phyloP scores from a whole-genome alignment of 768 basidiomycete genomes.

The Lanmaoa rubissima region DNA sequence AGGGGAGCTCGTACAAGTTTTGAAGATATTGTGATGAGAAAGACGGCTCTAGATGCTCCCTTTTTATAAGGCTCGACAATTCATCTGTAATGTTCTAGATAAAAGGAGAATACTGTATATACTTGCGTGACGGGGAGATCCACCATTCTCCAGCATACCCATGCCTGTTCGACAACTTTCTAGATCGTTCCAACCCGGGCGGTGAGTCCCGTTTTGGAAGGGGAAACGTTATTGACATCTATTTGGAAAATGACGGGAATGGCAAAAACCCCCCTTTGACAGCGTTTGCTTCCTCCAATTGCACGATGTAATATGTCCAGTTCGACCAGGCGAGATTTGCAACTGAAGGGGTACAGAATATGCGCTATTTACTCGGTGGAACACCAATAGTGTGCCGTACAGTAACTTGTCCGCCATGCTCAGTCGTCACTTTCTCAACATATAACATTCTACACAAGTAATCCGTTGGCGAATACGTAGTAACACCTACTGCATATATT shows the following conservation, averaged over 20 bases:
- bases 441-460: no score
- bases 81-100: constrained; percentile 8
- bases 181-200: not conserved
- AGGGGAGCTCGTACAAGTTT: not conserved
- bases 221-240: not conserved
- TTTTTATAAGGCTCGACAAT: constrained; percentile 5
- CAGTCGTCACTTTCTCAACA: not conserved
- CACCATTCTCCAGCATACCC: not conserved
- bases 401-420: not conserved
- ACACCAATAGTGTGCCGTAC: no score
- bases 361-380: no score
- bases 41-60: not conserved
- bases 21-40: not conserved
- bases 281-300: not conserved
- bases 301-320: not conserved
- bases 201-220: constrained; percentile 7
- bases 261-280: not conserved
- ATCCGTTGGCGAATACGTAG: no score
- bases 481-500: no score
- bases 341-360: not conserved
- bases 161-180: constrained; percentile 7
- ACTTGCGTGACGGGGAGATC: not conserved
- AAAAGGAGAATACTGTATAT: not conserved
- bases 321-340: not conserved
- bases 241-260: constrained; percentile 2